Evolutionary conservation across 2,329 filamentous ascomycete genomes (phyloP), one percentile per base, ranked within the genome.

Genomic region (Dothistroma pini): DNA sequence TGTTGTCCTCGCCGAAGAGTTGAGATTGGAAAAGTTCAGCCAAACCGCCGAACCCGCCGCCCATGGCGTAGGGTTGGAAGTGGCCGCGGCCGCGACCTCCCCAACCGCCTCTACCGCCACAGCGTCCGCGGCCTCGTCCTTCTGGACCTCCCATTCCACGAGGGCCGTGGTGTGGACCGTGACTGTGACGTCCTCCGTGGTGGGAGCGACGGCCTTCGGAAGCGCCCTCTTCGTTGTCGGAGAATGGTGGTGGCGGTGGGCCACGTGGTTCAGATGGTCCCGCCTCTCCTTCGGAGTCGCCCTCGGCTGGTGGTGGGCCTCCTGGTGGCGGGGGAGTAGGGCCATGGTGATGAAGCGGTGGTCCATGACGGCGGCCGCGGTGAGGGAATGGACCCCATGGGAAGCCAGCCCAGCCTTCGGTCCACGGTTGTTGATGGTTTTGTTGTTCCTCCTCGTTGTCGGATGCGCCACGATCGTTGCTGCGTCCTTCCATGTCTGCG

Each of bases 401-500:
- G 68, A 74, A 77, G 59, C 71, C 72, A 66, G 71, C 74, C 72
- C 74, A 77, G 60, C 71, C 73, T 65, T 75, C 73, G 11, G 57
- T 49, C 69, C 69, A 71, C 44, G 65, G 61, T 61, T 57, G 29
- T 52, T 68, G 58, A 65, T 66, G 14, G 72, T 64, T 25, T 69
- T 67, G 60, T 70, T 71, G 54, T 32, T 53, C 50, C 34, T 53
- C 51, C 35, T 71, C 72, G 61, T 75, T 73, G 63, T 72, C 73
- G 54, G 60, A 62, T 11, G 38, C 19, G 29, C 66, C 62, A 54
- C 69, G 71, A 56, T 75, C 72, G 54, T 71, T 70, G 61, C 54
- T 60, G 54, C 59, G 48, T 57, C 75, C 77, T 71, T 84, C 81
- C 12, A 85, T 75, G 63, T 73, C 75, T 56, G 80, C 77, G 57